A percentile compares a stretch with the other conserved stretches of the same genome.
Conservation (phyloP, 164 flowering plant genomes). For the Sextonia rubra region DNA sequence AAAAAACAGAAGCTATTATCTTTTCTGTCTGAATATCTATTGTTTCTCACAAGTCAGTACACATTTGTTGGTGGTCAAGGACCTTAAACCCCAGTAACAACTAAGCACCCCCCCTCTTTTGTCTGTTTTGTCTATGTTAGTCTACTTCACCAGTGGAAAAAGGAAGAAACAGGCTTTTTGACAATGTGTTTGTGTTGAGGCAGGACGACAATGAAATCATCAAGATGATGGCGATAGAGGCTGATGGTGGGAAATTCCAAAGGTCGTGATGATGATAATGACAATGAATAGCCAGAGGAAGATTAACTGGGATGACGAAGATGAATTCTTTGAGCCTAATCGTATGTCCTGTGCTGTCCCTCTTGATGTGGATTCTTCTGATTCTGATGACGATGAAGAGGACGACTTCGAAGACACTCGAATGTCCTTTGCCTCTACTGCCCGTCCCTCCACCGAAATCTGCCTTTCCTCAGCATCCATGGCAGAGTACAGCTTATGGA, state of each 20-base stretch:
- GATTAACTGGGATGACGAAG: conserved; percentile 39
- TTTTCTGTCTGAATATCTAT: no score
- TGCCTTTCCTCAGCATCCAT: conserved; percentile 8
- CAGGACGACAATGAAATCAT: not conserved
- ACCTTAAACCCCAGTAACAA: not conserved
- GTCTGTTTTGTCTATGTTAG: not conserved
- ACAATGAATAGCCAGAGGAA: not conserved
- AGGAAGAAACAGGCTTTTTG: no score
- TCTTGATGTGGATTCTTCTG: conserved; percentile 40
- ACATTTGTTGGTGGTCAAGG: not conserved
- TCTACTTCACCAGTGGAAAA: not conserved
- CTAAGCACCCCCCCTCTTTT: not conserved
- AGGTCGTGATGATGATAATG: not conserved
- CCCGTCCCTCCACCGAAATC: conserved; percentile 17
- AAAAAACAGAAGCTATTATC: no score
- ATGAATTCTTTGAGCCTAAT: conserved; percentile 66
- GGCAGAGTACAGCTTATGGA: conserved; percentile 61
- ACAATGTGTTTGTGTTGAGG: not conserved
- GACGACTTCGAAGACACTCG: conserved; percentile 55
- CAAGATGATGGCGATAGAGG: not conserved
- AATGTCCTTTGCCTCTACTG: conserved; percentile 57
- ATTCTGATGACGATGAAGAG: conserved; percentile 50
- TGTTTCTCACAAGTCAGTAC: not conserved
- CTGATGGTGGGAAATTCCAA: no score
- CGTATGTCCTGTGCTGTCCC: conserved; percentile 51